Evolutionary conservation across 2,329 filamentous ascomycete species (phyloP).

Genomic region (Aspergillus spinulosporus): DNA sequence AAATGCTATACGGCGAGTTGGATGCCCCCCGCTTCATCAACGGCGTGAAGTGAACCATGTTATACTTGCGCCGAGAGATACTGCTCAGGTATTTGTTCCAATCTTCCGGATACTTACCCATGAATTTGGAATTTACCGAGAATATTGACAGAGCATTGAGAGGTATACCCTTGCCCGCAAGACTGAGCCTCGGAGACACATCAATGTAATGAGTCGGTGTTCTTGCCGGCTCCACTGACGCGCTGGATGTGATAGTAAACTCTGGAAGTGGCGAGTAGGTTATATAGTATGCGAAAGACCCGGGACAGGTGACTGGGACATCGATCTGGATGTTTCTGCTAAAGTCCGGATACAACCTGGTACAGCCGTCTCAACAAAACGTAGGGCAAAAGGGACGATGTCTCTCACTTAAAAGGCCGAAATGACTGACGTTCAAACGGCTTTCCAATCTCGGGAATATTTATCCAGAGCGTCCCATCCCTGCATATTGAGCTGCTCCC

Average conservation of each 20-base stretch:
- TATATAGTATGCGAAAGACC: conserved; percentile 91
- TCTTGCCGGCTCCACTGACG: conserved; percentile 58
- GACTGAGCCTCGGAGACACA: conserved; percentile 76
- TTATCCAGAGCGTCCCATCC: conserved; percentile 93
- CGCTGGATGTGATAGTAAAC: conserved; percentile 61
- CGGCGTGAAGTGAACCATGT: conserved; percentile 98
- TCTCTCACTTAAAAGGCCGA: conserved; percentile 79
- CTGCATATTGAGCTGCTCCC: conserved; percentile 94
- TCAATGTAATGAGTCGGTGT: conserved; percentile 89
- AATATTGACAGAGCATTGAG: conserved; percentile 87
- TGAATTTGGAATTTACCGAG: conserved; percentile 95
- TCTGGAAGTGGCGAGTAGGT: conserved; percentile 86
- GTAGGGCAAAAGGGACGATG: not conserved
- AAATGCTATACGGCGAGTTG: conserved; percentile 96
- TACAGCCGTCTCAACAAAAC: conserved; percentile 21
- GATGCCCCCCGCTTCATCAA: conserved; percentile 84
- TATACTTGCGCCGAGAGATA: conserved; percentile 89
- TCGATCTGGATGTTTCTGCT: conserved; percentile 89
- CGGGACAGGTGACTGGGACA: conserved; percentile 76
- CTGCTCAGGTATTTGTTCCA: conserved; percentile 88
- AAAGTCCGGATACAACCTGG: conserved; percentile 81
- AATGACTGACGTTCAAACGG: conserved; percentile 78
- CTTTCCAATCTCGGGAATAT: conserved; percentile 76
- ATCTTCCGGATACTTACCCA: conserved; percentile 85
- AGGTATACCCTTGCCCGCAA: conserved; percentile 73